Conservation (phyloP, 805 yeast species). For the Starmerella roubikii region DNA sequence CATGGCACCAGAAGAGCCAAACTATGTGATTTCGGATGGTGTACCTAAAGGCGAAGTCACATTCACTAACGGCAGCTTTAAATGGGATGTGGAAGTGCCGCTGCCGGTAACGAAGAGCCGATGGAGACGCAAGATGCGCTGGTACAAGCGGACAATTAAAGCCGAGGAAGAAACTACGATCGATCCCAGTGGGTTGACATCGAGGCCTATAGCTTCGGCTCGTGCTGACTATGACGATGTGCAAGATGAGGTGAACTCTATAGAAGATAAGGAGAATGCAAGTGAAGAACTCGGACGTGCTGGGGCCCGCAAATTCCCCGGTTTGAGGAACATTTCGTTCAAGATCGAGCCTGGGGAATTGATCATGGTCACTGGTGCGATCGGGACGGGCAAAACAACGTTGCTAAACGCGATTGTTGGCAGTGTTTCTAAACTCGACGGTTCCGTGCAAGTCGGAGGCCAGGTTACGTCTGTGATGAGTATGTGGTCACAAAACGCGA, state of each 20-base stretch:
- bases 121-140: constrained; percentile 13
- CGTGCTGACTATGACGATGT: constrained; percentile 11
- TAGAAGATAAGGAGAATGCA: background rate
- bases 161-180: constrained; percentile 5
- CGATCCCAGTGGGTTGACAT: constrained; percentile 2
- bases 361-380: constrained; percentile 61
- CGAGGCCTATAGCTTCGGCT: constrained; percentile 3
- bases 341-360: constrained; percentile 51
- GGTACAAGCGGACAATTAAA: constrained; percentile 6
- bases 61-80: constrained; percentile 42
- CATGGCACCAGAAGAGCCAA: constrained; percentile 29
- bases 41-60: constrained; percentile 34
- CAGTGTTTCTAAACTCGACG: constrained; percentile 44
- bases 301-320: constrained; percentile 26
- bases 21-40: constrained; percentile 21
- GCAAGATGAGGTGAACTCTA: constrained; percentile 2
- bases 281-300: constrained; percentile 16
- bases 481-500: constrained; percentile 77
- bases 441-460: constrained; percentile 43
- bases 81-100: constrained; percentile 40
- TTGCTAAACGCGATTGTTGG: constrained; percentile 60
- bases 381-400: constrained; percentile 75
- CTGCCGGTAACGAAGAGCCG: constrained; percentile 5
- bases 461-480: constrained; percentile 42
- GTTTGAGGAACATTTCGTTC: constrained; percentile 41